These are phyloP conservation scores for Pythium rishiriense DNA, from an alignment of 352 stramenopile genomes.

Conservation along the genomic window DNA sequence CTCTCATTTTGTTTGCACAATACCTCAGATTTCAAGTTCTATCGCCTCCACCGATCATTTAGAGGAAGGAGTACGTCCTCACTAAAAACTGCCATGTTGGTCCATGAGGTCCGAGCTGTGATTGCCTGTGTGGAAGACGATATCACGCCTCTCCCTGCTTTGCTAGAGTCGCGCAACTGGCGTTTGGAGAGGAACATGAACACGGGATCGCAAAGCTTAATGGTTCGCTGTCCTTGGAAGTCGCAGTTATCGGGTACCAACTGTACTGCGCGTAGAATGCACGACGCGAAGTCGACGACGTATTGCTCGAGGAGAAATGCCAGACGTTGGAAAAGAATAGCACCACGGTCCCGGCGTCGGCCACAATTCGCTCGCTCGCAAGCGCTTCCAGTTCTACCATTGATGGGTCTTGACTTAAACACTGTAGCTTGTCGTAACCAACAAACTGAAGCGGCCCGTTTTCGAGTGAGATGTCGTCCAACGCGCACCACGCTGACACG, in stretches of 20 bases:
- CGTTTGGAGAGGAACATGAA: no score
- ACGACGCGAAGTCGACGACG: conserved; percentile 37
- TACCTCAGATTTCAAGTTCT: no score
- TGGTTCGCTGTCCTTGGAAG: conserved; percentile 34
- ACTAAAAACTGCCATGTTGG: no score
- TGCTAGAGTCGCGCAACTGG: no score
- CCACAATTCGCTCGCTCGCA: conserved; percentile 36
- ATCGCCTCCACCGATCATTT: no score
- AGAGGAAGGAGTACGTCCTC: no score
- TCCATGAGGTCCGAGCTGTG: no score
- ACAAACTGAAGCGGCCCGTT: conserved; percentile 70
- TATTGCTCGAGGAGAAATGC: conserved; percentile 69
- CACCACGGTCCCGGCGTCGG: conserved; percentile 44
- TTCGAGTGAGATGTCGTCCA: conserved; percentile 49
- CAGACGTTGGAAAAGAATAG: conserved; percentile 75
- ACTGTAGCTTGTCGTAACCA: conserved; percentile 19
- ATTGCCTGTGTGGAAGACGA: no score
- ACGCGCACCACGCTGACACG: conserved; percentile 64
- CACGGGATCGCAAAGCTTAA: conserved; percentile 75
- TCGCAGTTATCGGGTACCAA: conserved; percentile 44
- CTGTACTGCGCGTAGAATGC: conserved; percentile 82
- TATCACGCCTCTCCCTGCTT: no score
- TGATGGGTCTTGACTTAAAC: neutral
- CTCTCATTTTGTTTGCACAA: no score
- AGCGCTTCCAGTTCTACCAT: conserved; percentile 4